Conservation (phyloP, 768 basidiomycete genomes). For the Calocera cornea region DNA sequence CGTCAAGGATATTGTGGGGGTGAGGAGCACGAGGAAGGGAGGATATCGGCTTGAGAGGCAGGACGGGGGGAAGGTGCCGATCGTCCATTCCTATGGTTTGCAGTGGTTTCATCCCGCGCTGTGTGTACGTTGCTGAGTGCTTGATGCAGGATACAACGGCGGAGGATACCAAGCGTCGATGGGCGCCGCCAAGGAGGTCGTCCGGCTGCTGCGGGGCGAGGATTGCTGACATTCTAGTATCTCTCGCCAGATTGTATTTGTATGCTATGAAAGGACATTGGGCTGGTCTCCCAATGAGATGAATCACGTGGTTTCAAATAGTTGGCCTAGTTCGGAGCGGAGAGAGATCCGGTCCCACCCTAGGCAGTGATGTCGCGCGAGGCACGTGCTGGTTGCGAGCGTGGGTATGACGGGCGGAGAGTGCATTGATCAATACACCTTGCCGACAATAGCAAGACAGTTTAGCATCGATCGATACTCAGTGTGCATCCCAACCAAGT, state of each 20-base stretch:
- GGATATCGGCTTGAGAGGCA: neutral
- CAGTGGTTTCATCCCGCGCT: neutral
- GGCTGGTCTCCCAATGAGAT: too few species aligned
- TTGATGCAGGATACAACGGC: neutral
- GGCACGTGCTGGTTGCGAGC: too few species aligned
- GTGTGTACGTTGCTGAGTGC: neutral
- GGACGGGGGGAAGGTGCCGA: neutral
- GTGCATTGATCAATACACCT: too few species aligned
- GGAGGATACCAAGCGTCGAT: slow-evolving; percentile 1
- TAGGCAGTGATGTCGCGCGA: too few species aligned
- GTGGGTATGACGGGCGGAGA: too few species aligned
- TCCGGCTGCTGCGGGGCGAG: neutral
- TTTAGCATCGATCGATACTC: too few species aligned
- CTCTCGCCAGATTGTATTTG: neutral
- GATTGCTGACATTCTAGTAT: neutral
- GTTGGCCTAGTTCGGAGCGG: too few species aligned
- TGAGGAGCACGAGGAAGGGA: slow-evolving; percentile 1
- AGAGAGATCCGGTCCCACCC: too few species aligned
- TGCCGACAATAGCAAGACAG: too few species aligned
- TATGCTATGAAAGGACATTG: too few species aligned
- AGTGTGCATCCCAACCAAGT: too few species aligned
- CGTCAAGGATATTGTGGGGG: neutral
- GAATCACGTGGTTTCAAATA: too few species aligned
- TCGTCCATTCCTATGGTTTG: neutral
- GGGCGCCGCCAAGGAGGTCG: neutral